phyloP scores from a whole-genome alignment of 345 rosid species.

The Mangifera indica region DNA sequence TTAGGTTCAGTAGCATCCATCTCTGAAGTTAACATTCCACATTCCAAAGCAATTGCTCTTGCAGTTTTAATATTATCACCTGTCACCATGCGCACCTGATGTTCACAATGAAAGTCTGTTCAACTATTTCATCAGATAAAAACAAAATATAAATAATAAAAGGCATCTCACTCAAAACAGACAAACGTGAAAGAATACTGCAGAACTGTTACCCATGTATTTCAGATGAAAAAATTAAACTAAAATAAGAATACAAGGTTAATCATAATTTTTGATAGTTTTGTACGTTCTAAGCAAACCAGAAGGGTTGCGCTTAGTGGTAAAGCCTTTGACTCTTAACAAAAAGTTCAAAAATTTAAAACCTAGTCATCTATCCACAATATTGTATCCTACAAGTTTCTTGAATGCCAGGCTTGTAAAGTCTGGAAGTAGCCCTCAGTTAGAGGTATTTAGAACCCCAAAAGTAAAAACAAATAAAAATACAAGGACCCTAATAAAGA shows the following conservation, averaged over 20 bases:
- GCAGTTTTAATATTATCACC: conserved; percentile 98
- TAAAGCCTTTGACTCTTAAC: no score
- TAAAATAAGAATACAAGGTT: neutral
- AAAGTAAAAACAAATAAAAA: no score
- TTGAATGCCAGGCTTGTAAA: no score
- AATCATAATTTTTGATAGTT: neutral
- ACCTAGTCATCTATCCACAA: no score
- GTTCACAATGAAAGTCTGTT: conserved; percentile 10
- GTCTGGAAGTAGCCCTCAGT: no score
- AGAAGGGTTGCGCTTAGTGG: no score
- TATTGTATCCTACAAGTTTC: no score
- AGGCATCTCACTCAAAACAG: neutral
- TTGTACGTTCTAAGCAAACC: neutral
- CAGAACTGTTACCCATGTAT: neutral
- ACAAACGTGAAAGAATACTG: neutral
- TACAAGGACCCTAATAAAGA: no score
- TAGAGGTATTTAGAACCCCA: no score
- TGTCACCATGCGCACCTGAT: conserved; percentile 95
- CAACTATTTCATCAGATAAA: neutral
- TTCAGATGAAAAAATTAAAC: neutral
- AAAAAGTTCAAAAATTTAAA: neutral
- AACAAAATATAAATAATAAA: neutral
- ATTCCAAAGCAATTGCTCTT: conserved; percentile 90
- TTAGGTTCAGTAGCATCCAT: conserved; percentile 60
- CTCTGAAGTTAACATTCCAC: conserved; percentile 71